Base-by-base conservation (phyloP, 768 basidiomycete species). In the Boletus coccyginus region DNA sequence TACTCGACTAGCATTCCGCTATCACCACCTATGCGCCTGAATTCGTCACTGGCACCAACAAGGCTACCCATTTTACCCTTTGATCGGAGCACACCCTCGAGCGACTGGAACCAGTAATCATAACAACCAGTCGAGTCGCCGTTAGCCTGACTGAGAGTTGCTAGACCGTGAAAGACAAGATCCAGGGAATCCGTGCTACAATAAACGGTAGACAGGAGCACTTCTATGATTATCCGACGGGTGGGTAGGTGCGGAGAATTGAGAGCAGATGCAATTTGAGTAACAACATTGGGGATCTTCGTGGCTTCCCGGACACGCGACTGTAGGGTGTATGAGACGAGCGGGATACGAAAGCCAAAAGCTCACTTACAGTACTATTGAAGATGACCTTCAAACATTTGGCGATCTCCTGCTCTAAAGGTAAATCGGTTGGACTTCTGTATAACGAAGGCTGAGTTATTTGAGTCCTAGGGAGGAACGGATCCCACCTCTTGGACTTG, bases 21-120 rank as follows among this genome's bases (percentile, higher is more conserved):
- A 19, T 83, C 69, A 40, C 87, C 84, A 45, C 81, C 83, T 57
- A 79, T 75, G 55, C 82, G 85, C 70, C 81, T 82, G 53, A 95
- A 82, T 62, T 98, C 94, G 14, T 95, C 92, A 63, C 94, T 96
- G 24, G 94, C 93, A 0, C 97, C 97, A 9, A 99, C 96, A 40
- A 91, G 72, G 68, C 91, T 97, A 1, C 96, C 96, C 92, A 98
- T 94, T 70, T 87, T 89, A 1, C 96, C 96, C 53, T 94, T 77
- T 3, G 94, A 95, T 46, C 85, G 81, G 17, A 98, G 78, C 3
- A 83, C 83, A 29, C 75, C 73, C 61, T 93, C 89, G 60, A 96
- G 75, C 0, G 86, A 87, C 62, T 85, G 87, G 67, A 98, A 91
- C 95, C 94, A 98, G 63, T 84, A 94, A 58, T 86, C 86, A 69